Base-by-base conservation (phyloP, 169 alveolate genomes). In the Eimeria sp. region DNA sequence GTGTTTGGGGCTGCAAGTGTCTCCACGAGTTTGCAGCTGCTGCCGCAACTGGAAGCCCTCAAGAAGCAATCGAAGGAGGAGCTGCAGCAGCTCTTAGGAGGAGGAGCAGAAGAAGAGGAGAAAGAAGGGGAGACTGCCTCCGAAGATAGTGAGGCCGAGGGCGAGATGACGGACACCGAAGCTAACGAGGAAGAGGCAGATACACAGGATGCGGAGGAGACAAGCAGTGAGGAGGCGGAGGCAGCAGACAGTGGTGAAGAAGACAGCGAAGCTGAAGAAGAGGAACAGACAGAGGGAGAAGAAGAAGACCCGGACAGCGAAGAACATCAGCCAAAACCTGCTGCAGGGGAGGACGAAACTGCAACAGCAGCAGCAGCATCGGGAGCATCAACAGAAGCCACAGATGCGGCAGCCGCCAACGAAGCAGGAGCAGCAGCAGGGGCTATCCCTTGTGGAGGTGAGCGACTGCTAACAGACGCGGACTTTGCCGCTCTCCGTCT, bases 81-180 rank as follows among this genome's bases (percentile, higher is more conserved):
- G 92, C 76, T 86, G 92, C 76, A 86, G 92, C 51, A 47, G 80
- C 65, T 49, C 43, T 18, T 61, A 67, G 92, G 73, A 34, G 72
- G n/a, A 63, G 92, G 34, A 63, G 72, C 27, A 67, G 80, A 65
- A 63, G 73, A 43, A 67, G 65, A 70, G 27, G 54, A 65, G 1
- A 65, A 1, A 14, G 89, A 49, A 27, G 61, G 22, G 89, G 40
- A 20, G 67, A 34, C 9, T 34, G 40, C 40, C 40, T 34, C 40
- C 40, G 40, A 34, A 34, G 40, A 34, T 34, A 34, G 40, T 34
- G 40, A 34, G 40, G 40, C 40, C 40, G 40, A 34, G 16, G 61
- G 61, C 10, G 6, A 54, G 61, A 14, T 11, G 61, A 54, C 61
- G 2, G 61, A 54, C 20, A 14, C 61, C 10, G 61, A 54, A 54